These are phyloP conservation scores for Nannochloris sp. DNA, from an alignment of 139 green algal genomes.

Conservation along the genomic window DNA sequence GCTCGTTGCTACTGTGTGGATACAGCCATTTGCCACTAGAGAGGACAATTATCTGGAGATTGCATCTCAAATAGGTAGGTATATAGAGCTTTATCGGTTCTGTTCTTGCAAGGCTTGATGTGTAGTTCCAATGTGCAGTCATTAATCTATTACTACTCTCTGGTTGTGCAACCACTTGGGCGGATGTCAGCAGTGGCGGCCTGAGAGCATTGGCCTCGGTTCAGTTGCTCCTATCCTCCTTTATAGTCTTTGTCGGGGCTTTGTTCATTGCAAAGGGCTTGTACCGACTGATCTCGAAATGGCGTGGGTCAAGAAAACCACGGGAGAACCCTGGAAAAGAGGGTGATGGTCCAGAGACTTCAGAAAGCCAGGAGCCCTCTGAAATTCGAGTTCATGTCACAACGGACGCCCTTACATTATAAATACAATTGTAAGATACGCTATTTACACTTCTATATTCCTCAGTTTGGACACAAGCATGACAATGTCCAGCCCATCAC, in stretches of 20 bases:
- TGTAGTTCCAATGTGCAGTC: not conserved
- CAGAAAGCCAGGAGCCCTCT: too few species aligned
- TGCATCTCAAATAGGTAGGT: conserved; percentile 5
- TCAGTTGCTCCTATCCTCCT: conserved; percentile 21
- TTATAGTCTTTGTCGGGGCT: conserved; percentile 6
- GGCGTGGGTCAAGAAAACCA: too few species aligned
- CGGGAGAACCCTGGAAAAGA: too few species aligned
- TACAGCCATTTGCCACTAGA: conserved; percentile 17
- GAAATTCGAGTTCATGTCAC: too few species aligned
- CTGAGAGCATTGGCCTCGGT: not conserved
- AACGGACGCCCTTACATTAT: too few species aligned
- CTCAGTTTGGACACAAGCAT: too few species aligned
- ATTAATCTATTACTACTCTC: conserved; percentile 30
- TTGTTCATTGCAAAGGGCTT: not conserved
- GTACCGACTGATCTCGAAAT: not conserved
- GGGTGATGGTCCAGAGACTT: too few species aligned
- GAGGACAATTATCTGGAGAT: conserved; percentile 33
- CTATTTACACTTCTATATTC: too few species aligned
- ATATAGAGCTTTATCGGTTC: not conserved
- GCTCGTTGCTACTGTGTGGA: conserved; percentile 8
- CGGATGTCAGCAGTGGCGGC: conserved; percentile 5
- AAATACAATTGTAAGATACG: too few species aligned
- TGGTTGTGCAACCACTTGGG: conserved; percentile 27
- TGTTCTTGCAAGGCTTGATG: not conserved
- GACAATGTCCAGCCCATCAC: too few species aligned